Conservation (phyloP, 331 rosid genomes). For the Quercus phellos region DNA sequence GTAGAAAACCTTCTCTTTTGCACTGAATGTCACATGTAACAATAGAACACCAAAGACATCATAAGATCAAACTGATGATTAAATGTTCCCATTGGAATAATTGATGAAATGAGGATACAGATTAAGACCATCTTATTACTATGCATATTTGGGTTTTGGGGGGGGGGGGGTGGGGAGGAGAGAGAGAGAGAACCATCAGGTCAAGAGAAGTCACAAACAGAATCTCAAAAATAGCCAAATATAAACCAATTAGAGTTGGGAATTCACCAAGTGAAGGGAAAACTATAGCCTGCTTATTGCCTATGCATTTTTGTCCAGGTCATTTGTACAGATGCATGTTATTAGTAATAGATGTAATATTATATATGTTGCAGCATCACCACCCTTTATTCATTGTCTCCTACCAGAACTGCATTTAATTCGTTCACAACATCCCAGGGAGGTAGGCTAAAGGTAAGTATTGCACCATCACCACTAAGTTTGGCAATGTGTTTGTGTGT, state of each 20-base stretch:
- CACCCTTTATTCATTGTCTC: too few relatives aligned
- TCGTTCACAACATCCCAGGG: not conserved
- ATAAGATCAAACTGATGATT: not conserved
- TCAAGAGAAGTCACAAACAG: too few relatives aligned
- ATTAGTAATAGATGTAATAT: not conserved
- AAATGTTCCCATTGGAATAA: not conserved
- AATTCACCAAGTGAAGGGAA: not conserved
- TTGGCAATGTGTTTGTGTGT: not conserved
- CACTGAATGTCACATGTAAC: slow-evolving; percentile 27
- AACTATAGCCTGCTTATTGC: not conserved
- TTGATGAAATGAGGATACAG: not conserved
- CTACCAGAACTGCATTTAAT: not conserved
- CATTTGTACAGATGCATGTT: not conserved
- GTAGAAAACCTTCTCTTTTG: slow-evolving; percentile 76
- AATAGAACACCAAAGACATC: not conserved
- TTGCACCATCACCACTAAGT: not conserved
- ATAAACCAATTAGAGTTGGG: not conserved
- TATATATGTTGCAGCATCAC: not conserved
- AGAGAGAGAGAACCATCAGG: too few relatives aligned
- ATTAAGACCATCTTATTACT: not conserved
- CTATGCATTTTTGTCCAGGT: not conserved
- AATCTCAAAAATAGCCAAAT: too few relatives aligned
- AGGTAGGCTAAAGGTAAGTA: not conserved
- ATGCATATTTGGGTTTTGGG: not conserved
- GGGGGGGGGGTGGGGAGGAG: accelerated